These are phyloP conservation scores for Dorcoceras hygrometricum DNA, from an alignment of 257 asterid genomes.

Conservation along the genomic window DNA sequence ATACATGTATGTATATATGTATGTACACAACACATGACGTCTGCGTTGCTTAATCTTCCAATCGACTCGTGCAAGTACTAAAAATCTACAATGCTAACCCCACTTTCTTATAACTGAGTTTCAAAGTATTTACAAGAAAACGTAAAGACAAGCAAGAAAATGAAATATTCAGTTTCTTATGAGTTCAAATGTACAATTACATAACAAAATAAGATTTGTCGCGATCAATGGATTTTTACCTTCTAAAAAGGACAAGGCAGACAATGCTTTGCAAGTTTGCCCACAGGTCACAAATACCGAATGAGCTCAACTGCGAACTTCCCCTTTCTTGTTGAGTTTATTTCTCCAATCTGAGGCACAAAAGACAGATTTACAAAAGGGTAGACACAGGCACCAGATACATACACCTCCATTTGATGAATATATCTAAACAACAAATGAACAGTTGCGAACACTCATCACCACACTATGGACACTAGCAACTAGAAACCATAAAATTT, in stretches of 20 bases:
- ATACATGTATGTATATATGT: no score
- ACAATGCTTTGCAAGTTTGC: neutral
- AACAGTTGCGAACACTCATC: neutral
- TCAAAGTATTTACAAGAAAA: no score
- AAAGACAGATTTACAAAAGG: slow-evolving; percentile 7
- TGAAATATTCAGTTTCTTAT: neutral
- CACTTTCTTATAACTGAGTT: no score
- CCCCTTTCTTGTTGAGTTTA: slow-evolving; percentile 66
- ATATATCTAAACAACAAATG: neutral
- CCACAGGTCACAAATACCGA: slow-evolving; percentile 43
- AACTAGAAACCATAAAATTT: neutral
- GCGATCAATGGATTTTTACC: neutral
- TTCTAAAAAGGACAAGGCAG: neutral
- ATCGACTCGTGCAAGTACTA: no score
- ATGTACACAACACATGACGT: no score
- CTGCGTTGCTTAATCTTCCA: no score
- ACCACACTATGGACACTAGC: neutral
- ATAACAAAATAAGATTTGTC: neutral
- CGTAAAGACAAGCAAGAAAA: neutral
- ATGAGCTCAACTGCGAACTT: slow-evolving; percentile 79
- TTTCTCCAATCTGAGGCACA: slow-evolving; percentile 70
- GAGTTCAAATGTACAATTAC: neutral
- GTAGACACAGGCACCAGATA: neutral
- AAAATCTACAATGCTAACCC: no score
- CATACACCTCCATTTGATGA: neutral